Evolutionary conservation across 2,329 filamentous ascomycete species (phyloP).

Genomic region (Colletotrichum sp.): DNA sequence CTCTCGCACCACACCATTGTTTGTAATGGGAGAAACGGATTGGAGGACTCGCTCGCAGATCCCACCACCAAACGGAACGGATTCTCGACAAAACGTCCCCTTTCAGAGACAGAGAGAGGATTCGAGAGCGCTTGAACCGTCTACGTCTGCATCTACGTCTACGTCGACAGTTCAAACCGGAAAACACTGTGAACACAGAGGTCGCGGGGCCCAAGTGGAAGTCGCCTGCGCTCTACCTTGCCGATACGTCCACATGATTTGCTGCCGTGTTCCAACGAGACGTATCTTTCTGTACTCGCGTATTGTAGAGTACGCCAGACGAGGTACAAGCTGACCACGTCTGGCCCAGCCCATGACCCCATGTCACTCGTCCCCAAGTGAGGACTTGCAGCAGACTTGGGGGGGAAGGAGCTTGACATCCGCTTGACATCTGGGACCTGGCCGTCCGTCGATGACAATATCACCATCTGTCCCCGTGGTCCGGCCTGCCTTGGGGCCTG

Average conservation of each 20-base stretch:
- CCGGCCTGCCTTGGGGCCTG: background rate
- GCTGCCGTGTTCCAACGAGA: background rate
- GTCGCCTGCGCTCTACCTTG: background rate
- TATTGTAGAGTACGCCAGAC: background rate
- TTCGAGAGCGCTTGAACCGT: background rate
- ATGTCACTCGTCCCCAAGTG: background rate
- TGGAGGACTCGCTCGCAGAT: background rate
- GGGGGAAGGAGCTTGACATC: background rate
- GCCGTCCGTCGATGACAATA: constrained; percentile 8
- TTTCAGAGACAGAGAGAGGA: background rate
- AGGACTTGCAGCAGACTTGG: background rate
- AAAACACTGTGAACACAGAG: background rate
- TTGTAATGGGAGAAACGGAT: background rate
- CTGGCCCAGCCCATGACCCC: background rate
- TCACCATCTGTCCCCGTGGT: constrained; percentile 2
- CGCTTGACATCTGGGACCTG: background rate
- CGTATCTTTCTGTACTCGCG: background rate
- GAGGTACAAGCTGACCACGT: constrained; percentile 8
- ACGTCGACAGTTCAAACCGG: background rate
- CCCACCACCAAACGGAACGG: background rate
- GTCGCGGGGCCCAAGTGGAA: constrained; percentile 6
- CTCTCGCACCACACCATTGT: constrained; percentile 13
- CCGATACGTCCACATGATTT: constrained; percentile 13
- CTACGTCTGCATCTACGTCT: background rate
- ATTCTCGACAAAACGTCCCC: background rate